Base-by-base conservation (phyloP, 352 stramenopile genomes). In the Globisporangium acanthophoron region DNA sequence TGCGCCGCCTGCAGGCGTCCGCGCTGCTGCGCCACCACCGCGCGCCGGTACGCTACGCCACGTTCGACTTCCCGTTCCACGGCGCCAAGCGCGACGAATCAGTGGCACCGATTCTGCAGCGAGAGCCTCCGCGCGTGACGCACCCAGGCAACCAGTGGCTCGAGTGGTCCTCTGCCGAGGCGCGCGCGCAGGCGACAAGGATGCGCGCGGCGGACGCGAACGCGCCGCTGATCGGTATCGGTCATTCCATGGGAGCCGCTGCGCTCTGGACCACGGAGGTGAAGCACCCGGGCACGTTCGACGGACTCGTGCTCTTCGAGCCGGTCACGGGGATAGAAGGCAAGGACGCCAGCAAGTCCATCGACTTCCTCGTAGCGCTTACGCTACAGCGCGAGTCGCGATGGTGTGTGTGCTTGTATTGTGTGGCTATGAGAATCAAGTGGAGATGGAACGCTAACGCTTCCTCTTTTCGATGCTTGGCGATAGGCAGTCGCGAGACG, bases 21-120 rank as follows among this genome's bases (percentile, higher is more conserved):
- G 52, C 69, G 9, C 54, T 78, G 55, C 50, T 80, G 15, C 58
- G 5, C 5, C 11, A 72, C 35, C 54, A 47, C 27, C 16, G n/a
- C 6, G 46, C 55, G 0, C 48, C 21, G 20, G 54, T 64, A 0
- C 18, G 67, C n/a, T 67, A 73, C 35, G 54, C 67, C 41, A 66
- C 21, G 50, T 80, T 82, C 50, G 74, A 82, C 56, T 75, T 82
- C 47, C 73, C 69, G 46, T 84, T 73, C 63, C 76, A 87, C 54
- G 76, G 76, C 46, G 61, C 52, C 47, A 73, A 78, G 15, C 64
- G 70, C 12, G 70, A 85, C 53, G 62, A 75, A 9, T 76, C 67
- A 0, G 52, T 70, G 13, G 41, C 54, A 4, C 41, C 74, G 11
- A 37, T 24, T 5, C 5, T 54, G 29, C 6, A 27, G 13, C 6